Conservation (phyloP, 768 basidiomycete species). For the Chiua virens region DNA sequence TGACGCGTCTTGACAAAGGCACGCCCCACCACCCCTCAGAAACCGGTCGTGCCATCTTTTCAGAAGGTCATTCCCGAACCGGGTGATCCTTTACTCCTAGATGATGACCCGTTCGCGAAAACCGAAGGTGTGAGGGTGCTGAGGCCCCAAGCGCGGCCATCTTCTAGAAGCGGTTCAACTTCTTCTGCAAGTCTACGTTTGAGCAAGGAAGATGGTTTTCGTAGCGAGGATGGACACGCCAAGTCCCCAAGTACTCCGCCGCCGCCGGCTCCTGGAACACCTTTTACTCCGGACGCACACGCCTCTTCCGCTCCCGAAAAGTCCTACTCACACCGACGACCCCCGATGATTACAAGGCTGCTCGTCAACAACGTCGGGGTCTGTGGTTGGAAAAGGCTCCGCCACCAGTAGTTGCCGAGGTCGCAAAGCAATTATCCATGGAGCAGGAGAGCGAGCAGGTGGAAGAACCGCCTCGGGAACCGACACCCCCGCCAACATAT, state of each 20-base stretch:
- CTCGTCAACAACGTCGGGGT: slow-evolving; percentile 42
- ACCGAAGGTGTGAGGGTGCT: slow-evolving; percentile 52
- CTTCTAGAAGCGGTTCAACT: slow-evolving; percentile 2
- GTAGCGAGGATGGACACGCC: slow-evolving; percentile 11
- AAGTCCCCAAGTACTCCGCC: neutral
- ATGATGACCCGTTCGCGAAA: slow-evolving; percentile 51
- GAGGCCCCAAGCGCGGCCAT: slow-evolving; percentile 15
- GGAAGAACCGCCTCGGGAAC: slow-evolving; percentile 19
- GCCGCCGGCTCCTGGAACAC: neutral
- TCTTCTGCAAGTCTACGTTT: no score
- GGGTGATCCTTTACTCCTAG: slow-evolving; percentile 28
- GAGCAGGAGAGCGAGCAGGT: slow-evolving; percentile 10
- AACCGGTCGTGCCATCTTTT: slow-evolving; percentile 10
- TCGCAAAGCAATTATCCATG: slow-evolving; percentile 22
- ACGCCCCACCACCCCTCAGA: slow-evolving; percentile 35
- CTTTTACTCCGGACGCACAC: no score
- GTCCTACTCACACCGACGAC: slow-evolving; percentile 21
- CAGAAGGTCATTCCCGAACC: slow-evolving; percentile 9
- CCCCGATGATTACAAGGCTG: slow-evolving; percentile 40
- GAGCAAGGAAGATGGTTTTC: slow-evolving; percentile 4
- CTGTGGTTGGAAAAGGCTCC: slow-evolving; percentile 40
- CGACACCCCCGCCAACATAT: slow-evolving; percentile 26
- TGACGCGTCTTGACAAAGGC: slow-evolving; percentile 32
- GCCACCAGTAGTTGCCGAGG: slow-evolving; percentile 35
- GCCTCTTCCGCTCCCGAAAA: neutral